Evolutionary conservation across 345 rosid species (phyloP), one percentile per base, ranked within the genome.

Genomic region (Eucalyptus curtisii): DNA sequence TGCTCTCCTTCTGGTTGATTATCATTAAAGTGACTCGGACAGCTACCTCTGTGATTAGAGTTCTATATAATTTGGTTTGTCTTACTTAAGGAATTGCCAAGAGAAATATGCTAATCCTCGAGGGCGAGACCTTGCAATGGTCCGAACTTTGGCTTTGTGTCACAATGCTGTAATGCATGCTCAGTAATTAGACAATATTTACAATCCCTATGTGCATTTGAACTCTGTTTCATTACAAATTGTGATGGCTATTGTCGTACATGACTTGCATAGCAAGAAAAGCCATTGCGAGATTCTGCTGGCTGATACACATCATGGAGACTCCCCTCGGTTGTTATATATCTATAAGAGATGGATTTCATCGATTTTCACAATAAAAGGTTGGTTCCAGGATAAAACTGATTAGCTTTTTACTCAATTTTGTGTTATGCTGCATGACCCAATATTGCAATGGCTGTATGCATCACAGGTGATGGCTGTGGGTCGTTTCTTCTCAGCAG

Each of bases 61-160:
- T 19, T 10, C n/a, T 22, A 16, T 49, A 52, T 47, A 11, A 57
- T 7, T 55, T 52, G 30, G 44, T 82, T 71, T 40, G 44, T 33
- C 52, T 85, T 82, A 31, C 42, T 64, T 17, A 76, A 95, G 98
- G 91, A 93, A 86, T 85, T 95, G 95, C 88, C 95, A 92, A 71
- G 96, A 92, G 90, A 95, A 90, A 86, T 90, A 93, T 53, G 92
- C 87, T 80, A 96, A 92, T 92, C 93, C 97, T 87, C 96, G 98
- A 1, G 99, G 96, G 88, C 93, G 97, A 92, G 99, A 96, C 90
- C 88, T 97, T 91, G 96, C 97, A 12, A 95, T 97, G 96, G 95
- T 94, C 76, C 90, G 97, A 82, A 93, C 93, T 53, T 94, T 96
- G 87, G 98, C 99, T 88, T 91, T 97, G 71, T 95, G 98, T 88